Base-by-base conservation (phyloP, 768 basidiomycete species). In the Mycena haematopus region DNA sequence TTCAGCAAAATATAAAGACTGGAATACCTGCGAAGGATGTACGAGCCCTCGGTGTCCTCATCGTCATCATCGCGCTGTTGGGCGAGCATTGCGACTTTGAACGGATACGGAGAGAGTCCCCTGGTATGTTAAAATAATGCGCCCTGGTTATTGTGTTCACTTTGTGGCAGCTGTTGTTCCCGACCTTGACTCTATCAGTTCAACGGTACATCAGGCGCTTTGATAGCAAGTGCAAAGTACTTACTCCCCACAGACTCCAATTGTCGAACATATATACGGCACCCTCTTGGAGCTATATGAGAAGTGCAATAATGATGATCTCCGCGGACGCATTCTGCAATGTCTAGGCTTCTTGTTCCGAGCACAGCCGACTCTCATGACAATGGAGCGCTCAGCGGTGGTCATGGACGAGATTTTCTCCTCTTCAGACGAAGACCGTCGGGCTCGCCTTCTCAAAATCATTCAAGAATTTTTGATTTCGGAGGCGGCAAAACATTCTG, bases 281-380 rank as follows among this genome's bases (percentile, higher is more conserved):
- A 82, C 82, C 19, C 82, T 97, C 49, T 73, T 98, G 42, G 79
- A 82, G 24, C 78, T 97, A 21, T 89, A 96, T 65, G 79, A 87
- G 58, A 90, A 89, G 66, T 84, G 87, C 52, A 75, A 76, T 1
- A 85, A 89, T 38, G 53, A 78, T 1, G 77, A 82, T 11, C 77
- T 95, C 19, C 86, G 87, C 27, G 84, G 84, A n/a, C 86, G 92
- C 31, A 82, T 92, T 22, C 73, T 97, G 57, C 91, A 93, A 68
- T 96, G 95, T 71, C 77, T 99, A 29, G 96, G 96, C 13, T 97
- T 92, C 74, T 76, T 99, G 6, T 99, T 95, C 78, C 89, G 94
- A 25, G 89, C 95, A 6, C 92, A 96, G 68, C 96, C 97, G 2
- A 90, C 90, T 0, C 76, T 99, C 60, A 95, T 99, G 89, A 92